Conservation (phyloP, 1,284 basidiomycete genomes). For the Cryptococcus hybrid region DNA sequence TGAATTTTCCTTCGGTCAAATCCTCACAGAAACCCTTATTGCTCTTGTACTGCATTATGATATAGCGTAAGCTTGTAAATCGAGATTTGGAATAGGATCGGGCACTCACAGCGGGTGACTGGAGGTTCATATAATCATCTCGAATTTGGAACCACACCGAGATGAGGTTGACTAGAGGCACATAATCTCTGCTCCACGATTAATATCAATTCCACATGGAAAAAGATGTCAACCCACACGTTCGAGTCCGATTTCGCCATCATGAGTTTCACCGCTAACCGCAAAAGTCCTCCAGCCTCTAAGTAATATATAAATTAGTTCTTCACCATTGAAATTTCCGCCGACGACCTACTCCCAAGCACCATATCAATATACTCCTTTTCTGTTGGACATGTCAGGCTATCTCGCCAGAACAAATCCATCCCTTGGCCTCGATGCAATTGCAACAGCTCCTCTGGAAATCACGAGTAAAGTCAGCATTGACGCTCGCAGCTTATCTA, state of each 20-base stretch:
- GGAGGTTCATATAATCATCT: constrained; percentile 96
- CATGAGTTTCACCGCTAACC: constrained; percentile 94
- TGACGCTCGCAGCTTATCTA: no score
- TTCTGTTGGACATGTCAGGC: constrained; percentile 86
- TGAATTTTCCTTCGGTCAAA: constrained; percentile 94
- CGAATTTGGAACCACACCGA: constrained; percentile 95
- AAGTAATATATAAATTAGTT: not conserved
- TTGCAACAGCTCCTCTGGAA: constrained; percentile 75
- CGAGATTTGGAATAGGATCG: not conserved
- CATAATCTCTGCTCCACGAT: constrained; percentile 64
- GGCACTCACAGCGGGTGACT: constrained; percentile 67
- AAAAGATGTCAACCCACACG: constrained; percentile 55
- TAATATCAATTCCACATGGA: no score
- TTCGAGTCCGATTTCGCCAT: constrained; percentile 66
- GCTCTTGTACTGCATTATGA: constrained; percentile 63
- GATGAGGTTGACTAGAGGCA: constrained; percentile 90
- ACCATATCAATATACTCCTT: constrained; percentile 96
- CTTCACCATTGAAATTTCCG: constrained; percentile 1
- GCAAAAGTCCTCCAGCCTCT: constrained; percentile 95
- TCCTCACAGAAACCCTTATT: constrained; percentile 97
- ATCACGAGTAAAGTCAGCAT: not conserved
- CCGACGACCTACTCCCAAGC: constrained; percentile 72
- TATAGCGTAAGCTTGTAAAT: not conserved
- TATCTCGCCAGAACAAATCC: constrained; percentile 93
- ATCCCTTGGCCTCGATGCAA: constrained; percentile 95